phyloP scores from a whole-genome alignment of 2,329 filamentous ascomycete genomes.

The Piedraia hortae region DNA sequence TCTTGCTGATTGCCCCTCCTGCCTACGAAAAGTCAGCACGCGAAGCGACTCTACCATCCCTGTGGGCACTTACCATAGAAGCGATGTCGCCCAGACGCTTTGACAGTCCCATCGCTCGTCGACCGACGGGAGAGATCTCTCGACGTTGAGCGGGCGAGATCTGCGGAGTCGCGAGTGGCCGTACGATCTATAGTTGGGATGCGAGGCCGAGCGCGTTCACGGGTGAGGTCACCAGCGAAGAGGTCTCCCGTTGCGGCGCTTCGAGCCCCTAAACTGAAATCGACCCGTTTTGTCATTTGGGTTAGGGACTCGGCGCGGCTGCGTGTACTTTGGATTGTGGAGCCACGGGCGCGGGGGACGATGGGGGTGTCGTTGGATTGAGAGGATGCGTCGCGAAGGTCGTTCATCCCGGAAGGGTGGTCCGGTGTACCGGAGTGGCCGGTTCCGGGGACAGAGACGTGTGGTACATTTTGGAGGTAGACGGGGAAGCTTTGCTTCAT shows the following conservation, averaged over 20 bases:
- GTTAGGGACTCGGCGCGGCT: constrained; percentile 29
- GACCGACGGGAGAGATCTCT: too few species aligned
- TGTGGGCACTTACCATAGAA: constrained; percentile 1
- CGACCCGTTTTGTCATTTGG: constrained; percentile 33
- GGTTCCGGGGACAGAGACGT: constrained; percentile 16
- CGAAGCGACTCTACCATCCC: neutral
- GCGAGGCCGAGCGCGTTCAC: constrained; percentile 22
- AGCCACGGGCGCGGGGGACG: constrained; percentile 15
- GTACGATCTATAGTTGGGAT: too few species aligned
- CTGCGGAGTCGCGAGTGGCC: too few species aligned
- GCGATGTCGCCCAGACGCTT: constrained; percentile 10
- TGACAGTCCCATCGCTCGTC: too few species aligned
- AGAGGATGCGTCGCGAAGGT: constrained; percentile 3
- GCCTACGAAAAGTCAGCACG: too few species aligned
- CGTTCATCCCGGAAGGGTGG: constrained; percentile 15
- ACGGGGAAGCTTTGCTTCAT: constrained; percentile 39
- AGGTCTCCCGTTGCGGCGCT: constrained; percentile 29
- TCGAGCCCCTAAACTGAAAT: constrained; percentile 36
- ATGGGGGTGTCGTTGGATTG: constrained; percentile 7
- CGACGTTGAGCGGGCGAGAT: too few species aligned
- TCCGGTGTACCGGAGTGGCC: constrained; percentile 19
- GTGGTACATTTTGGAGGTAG: constrained; percentile 28
- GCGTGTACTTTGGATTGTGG: constrained; percentile 25
- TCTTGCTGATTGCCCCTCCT: too few species aligned
- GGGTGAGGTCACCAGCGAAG: constrained; percentile 33